Evolutionary conservation across 2,329 filamentous ascomycete genomes (phyloP).

Genomic region (Aspergillus niger): DNA sequence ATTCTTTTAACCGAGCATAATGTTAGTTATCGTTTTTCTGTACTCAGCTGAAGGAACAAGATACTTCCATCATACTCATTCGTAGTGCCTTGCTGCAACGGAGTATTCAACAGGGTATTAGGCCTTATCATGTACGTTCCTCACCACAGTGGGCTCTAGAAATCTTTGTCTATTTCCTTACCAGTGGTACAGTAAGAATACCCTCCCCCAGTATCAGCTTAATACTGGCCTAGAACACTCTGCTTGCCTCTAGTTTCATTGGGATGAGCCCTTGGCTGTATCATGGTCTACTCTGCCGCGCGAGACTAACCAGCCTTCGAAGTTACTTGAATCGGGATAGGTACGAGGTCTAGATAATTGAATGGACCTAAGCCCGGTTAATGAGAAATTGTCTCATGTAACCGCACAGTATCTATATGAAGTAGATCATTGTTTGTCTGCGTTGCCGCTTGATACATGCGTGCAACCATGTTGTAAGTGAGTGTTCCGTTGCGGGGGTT

Average conservation of each 20-base stretch:
- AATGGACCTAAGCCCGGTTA: not conserved
- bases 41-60: no score
- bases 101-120: no score
- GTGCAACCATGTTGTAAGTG: not conserved
- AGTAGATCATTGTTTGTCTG: not conserved
- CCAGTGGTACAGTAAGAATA: conserved; percentile 4
- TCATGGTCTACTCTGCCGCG: not conserved
- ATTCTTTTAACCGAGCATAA: no score
- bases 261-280: not conserved
- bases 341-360: not conserved
- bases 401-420: not conserved
- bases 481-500: not conserved
- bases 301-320: not conserved
- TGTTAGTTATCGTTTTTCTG: no score
- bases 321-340: no score
- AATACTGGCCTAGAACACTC: not conserved
- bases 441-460: not conserved
- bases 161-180: no score
- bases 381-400: not conserved
- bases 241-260: not conserved
- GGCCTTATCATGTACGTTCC: no score
- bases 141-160: no score
- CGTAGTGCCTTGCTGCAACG: no score
- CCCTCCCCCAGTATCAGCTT: not conserved
- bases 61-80: no score